These are phyloP conservation scores for Taiwanofungus camphoratus DNA, from an alignment of 1,284 basidiomycete species.

Conservation along the genomic window DNA sequence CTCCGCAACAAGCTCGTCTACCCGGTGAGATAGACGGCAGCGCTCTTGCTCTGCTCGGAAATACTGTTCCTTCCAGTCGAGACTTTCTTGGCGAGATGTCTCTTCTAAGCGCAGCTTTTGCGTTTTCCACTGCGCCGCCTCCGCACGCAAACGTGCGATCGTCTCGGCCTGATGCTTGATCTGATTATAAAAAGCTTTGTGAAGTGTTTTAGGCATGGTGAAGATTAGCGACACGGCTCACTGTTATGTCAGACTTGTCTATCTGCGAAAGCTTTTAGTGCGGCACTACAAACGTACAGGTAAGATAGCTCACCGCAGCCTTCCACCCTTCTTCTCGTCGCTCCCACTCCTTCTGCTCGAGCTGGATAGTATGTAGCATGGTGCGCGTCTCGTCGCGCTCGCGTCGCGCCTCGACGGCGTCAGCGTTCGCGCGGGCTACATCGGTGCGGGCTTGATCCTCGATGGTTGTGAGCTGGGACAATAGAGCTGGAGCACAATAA, in stretches of 20 bases:
- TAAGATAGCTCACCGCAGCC: slow-evolving; percentile 39
- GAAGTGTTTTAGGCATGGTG: neutral
- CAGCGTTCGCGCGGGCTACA: slow-evolving; percentile 29
- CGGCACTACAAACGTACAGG: slow-evolving; percentile 1
- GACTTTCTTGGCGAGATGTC: slow-evolving; percentile 37
- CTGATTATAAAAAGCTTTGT: slow-evolving; percentile 25
- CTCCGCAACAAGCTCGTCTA: slow-evolving; percentile 52
- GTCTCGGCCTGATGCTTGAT: slow-evolving; percentile 54
- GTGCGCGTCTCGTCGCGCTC: slow-evolving; percentile 54
- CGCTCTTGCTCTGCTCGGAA: slow-evolving; percentile 61
- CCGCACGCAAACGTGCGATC: slow-evolving; percentile 53
- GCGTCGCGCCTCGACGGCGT: slow-evolving; percentile 36
- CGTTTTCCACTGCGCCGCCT: slow-evolving; percentile 62
- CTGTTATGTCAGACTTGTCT: slow-evolving; percentile 52
- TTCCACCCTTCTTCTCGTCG: slow-evolving; percentile 44
- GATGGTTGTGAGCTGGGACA: slow-evolving; percentile 21
- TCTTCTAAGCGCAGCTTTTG: slow-evolving; percentile 53
- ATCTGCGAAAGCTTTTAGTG: too few relatives aligned
- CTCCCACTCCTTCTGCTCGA: slow-evolving; percentile 45
- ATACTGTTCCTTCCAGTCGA: slow-evolving; percentile 70
- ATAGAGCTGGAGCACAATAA: neutral
- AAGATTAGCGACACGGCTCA: slow-evolving; percentile 23
- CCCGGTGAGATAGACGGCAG: slow-evolving; percentile 42
- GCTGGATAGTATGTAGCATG: slow-evolving; percentile 36
- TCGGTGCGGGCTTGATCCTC: slow-evolving; percentile 24